A percentile compares a stretch with the other conserved stretches of the same genome.
phyloP scores from a whole-genome alignment of 2,329 filamentous ascomycete genomes.

The Neoarthrinium moseri region DNA sequence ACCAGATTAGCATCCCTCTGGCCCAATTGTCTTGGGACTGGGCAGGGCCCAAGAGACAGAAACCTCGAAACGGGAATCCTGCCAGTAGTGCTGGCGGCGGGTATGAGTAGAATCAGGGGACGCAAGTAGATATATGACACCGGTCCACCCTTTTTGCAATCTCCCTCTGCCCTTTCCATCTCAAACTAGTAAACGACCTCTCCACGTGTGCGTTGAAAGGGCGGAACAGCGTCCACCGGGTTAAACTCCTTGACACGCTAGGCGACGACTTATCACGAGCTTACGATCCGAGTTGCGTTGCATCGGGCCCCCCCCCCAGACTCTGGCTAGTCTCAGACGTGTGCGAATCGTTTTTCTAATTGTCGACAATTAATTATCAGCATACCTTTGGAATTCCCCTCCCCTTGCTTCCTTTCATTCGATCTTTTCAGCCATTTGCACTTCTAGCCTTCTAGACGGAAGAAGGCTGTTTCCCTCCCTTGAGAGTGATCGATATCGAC shows the following conservation, averaged over 20 bases:
- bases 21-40: constrained; percentile 8
- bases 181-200: constrained; percentile 4
- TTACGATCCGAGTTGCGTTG: constrained; percentile 8
- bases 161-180: neutral
- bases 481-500: neutral
- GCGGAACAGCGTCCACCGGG: constrained; percentile 2
- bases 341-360: no score
- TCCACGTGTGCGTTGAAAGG: constrained; percentile 3
- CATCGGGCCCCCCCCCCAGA: constrained; percentile 1
- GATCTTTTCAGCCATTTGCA: neutral
- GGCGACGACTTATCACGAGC: constrained; percentile 2
- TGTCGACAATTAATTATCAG: constrained; percentile 3
- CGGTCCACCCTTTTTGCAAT: neutral
- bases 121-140: constrained; percentile 9
- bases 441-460: neutral
- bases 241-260: constrained; percentile 6
- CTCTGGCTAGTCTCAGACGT: constrained; percentile 9
- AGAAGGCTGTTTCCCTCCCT: neutral
- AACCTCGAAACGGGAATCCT: constrained; percentile 7
- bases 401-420: constrained; percentile 1
- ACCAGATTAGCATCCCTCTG: constrained; percentile 8
- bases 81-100: neutral
- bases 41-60: constrained; percentile 6
- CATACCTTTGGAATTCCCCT: constrained; percentile 1
- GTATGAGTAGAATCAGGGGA: constrained; percentile 1